Conservation (phyloP, 306 rosid genomes). For the Gastrolobium bilobum region DNA sequence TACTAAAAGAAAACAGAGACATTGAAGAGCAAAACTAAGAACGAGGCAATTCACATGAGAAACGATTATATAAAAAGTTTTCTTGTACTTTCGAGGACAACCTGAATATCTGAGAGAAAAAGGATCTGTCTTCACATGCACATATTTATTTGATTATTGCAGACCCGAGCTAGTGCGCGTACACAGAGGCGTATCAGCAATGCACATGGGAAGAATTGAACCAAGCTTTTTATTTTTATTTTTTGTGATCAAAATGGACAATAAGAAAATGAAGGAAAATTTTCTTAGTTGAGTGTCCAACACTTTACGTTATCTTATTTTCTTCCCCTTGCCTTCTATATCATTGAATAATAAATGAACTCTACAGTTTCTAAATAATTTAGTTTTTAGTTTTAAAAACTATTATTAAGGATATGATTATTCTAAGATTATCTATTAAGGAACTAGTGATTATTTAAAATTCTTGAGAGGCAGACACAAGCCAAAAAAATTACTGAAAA, state of each 20-base stretch:
- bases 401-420: too few relatives aligned
- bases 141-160: conserved; percentile 3
- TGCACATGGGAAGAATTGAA: background rate
- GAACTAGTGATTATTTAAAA: too few relatives aligned
- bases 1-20: too few relatives aligned
- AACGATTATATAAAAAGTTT: background rate
- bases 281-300: background rate
- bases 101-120: background rate
- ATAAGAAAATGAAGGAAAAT: background rate
- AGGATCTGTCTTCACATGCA: conserved; percentile 19
- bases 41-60: conserved; percentile 22
- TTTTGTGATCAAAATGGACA: background rate
- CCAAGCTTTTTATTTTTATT: background rate
- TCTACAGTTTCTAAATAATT: background rate
- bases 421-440: too few relatives aligned
- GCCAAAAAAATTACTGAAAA: too few relatives aligned
- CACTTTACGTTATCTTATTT: background rate
- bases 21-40: too few relatives aligned
- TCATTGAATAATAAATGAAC: background rate
- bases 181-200: too few relatives aligned
- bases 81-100: background rate
- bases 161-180: background rate
- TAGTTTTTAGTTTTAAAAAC: background rate
- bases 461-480: too few relatives aligned
- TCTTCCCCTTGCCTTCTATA: background rate